Conservation (phyloP, 169 alveolate genomes). For the Perkinsus marinus region DNA sequence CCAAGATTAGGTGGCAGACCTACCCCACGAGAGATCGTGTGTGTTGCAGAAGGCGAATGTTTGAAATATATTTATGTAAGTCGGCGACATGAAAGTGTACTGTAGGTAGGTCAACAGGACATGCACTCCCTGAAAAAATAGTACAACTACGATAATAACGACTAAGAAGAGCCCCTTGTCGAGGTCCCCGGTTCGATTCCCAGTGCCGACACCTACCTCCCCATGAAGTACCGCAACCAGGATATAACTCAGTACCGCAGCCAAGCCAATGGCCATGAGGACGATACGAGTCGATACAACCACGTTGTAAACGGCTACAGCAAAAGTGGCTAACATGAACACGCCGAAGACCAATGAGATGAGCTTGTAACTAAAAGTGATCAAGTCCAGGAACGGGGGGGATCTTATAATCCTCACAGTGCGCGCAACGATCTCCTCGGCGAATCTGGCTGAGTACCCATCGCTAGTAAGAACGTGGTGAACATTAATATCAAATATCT, state of each 20-base stretch:
- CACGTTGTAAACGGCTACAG: neutral
- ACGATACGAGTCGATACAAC: neutral
- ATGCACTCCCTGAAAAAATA: neutral
- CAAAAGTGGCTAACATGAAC: neutral
- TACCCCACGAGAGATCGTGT: conserved; percentile 50
- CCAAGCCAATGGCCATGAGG: neutral
- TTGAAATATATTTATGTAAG: conserved; percentile 29
- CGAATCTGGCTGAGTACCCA: neutral
- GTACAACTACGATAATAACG: neutral
- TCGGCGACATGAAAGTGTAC: conserved; percentile 35
- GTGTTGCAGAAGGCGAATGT: conserved; percentile 37
- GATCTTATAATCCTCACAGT: neutral
- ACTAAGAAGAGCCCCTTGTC: neutral
- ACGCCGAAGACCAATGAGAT: neutral
- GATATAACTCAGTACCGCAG: neutral
- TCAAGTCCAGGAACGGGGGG: neutral
- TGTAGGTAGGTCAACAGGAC: neutral
- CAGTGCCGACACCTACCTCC: neutral
- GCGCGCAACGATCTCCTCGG: neutral
- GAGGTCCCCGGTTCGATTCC: neutral
- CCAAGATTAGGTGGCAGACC: neutral
- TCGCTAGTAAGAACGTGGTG: neutral
- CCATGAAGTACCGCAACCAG: neutral
- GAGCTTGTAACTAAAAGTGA: neutral
- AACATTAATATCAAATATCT: neutral